Evolutionary conservation across 495 filamentous ascomycete species (phyloP).

Genomic region (Apiosordaria backusii): DNA sequence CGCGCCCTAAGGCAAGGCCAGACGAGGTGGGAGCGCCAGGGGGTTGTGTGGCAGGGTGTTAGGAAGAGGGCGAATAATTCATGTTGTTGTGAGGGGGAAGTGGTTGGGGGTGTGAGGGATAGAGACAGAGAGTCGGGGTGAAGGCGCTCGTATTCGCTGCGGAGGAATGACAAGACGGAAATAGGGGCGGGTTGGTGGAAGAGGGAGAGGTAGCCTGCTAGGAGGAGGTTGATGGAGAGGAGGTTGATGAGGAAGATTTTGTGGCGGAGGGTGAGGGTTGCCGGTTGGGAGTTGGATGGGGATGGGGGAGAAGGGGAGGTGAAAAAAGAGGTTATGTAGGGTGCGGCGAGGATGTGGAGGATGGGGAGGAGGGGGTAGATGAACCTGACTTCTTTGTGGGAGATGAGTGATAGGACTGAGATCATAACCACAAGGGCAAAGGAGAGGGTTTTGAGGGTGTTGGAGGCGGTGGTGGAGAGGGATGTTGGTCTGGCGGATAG

Average conservation of each 20-base stretch:
- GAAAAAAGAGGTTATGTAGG: slow-evolving; percentile 64
- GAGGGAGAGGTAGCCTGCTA: slow-evolving; percentile 70
- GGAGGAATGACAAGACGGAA: slow-evolving; percentile 68
- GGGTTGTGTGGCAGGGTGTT: slow-evolving; percentile 96
- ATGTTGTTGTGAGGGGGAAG: slow-evolving; percentile 12
- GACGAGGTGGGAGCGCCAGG: slow-evolving; percentile 88
- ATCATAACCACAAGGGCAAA: slow-evolving; percentile 59
- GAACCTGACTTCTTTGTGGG: slow-evolving; percentile 98
- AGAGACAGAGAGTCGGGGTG: slow-evolving; percentile 37
- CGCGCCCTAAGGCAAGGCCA: slow-evolving; percentile 72
- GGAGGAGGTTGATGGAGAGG: slow-evolving; percentile 61
- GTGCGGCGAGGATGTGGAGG: slow-evolving; percentile 75
- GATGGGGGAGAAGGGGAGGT: slow-evolving; percentile 27
- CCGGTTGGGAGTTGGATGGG: slow-evolving; percentile 16
- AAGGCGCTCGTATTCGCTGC: slow-evolving; percentile 60
- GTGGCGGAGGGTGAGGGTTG: slow-evolving; percentile 38
- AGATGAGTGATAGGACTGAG: slow-evolving; percentile 65
- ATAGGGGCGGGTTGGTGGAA: slow-evolving; percentile 78
- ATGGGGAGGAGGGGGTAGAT: slow-evolving; percentile 88
- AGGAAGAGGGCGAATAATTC: slow-evolving; percentile 77
- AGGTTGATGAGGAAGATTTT: slow-evolving; percentile 56
- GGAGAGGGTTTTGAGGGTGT: slow-evolving; percentile 56
- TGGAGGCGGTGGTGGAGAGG: slow-evolving; percentile 36
- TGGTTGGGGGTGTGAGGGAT: neutral
- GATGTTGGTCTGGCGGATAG: neutral